A percentile compares a stretch with the other conserved stretches of the same genome.
phyloP scores from a whole-genome alignment of 2,329 filamentous ascomycete species.

The Chaetomium sp. region DNA sequence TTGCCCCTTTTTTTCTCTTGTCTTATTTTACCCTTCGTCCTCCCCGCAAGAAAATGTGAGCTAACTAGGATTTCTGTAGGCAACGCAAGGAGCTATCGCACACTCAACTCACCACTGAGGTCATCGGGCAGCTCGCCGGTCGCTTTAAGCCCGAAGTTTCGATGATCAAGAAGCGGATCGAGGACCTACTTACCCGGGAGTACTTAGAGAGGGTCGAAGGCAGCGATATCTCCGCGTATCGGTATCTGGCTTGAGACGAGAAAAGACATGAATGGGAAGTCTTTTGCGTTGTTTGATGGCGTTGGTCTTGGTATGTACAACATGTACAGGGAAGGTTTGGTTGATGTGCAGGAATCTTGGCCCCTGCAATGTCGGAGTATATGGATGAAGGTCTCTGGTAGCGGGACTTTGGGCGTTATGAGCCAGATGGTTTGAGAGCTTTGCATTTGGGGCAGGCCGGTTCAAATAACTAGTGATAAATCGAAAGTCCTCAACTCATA shows the following conservation, averaged over 20 bases:
- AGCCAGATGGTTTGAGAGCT: too few relatives aligned
- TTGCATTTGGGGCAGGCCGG: too few relatives aligned
- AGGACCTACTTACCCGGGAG: conserved; percentile 68
- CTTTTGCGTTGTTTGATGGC: not conserved
- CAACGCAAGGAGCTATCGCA: conserved; percentile 68
- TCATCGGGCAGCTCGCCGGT: conserved; percentile 59
- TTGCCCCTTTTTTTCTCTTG: not conserved
- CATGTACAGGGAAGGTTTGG: too few relatives aligned
- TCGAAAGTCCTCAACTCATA: too few relatives aligned
- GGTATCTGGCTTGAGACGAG: conserved; percentile 57
- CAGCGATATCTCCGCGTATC: conserved; percentile 56
- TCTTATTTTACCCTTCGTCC: not conserved
- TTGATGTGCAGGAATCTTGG: too few relatives aligned
- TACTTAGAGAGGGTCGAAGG: conserved; percentile 69
- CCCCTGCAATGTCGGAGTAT: too few relatives aligned
- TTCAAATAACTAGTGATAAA: too few relatives aligned
- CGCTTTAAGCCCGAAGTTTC: conserved; percentile 71
- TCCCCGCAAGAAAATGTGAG: not conserved
- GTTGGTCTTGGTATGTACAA: not conserved
- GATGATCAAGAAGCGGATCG: conserved; percentile 76
- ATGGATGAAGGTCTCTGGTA: too few relatives aligned
- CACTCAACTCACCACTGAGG: conserved; percentile 63
- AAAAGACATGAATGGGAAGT: not conserved
- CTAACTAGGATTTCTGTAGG: conserved; percentile 34
- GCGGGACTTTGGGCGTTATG: too few relatives aligned